Base-by-base conservation (phyloP, 805 yeast species). In the Candida mattraensis region DNA sequence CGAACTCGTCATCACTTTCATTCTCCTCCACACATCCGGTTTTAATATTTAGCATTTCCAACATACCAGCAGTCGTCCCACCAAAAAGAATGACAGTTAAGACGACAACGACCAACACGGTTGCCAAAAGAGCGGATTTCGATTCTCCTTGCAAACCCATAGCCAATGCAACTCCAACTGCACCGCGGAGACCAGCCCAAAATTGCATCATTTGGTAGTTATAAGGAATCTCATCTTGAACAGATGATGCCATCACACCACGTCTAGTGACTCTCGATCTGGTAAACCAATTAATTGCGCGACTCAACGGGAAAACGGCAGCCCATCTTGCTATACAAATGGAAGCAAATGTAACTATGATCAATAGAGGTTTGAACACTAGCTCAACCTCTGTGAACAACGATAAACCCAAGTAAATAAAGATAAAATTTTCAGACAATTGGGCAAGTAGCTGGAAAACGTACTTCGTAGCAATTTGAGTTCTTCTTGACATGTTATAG, bases 141-240 rank as follows among this genome's bases (percentile, higher is more conserved):
- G 86, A 80, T 54, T 91, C 96, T 42, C 98, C 99, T 63, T 87
- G 95, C 25, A 93, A 67, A 10, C 99, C 99, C 80, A 94, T 87
- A 0, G 99, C 99, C 53, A 93, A 73, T 0, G 99, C 99, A 4
- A 93, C 99, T 47, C 99, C 99, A 22, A 93, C 99, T 1, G 99
- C 99, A 41, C 99, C 99, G 56, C 99, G 74, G 38, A 93, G 69
- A 3, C 99, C 99, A 3, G 99, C 99, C 99, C 99, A 93, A 60
- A 93, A 93, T 33, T 91, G 87, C 99, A 93, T 93, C 86, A 88
- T 87, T 64, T 93, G 99, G 61, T 93, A 93, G 43, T 83, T 87
- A 53, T 87, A 91, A 17, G 96, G 93, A 44, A 93, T 88, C 63
- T 91, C 98, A 52, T 88, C 96, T 2, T 85, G 83, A 8, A 73